Evolutionary conservation across 352 stramenopile genomes (phyloP), one percentile per base, ranked within the genome.

Genomic region (Pythium biforme): DNA sequence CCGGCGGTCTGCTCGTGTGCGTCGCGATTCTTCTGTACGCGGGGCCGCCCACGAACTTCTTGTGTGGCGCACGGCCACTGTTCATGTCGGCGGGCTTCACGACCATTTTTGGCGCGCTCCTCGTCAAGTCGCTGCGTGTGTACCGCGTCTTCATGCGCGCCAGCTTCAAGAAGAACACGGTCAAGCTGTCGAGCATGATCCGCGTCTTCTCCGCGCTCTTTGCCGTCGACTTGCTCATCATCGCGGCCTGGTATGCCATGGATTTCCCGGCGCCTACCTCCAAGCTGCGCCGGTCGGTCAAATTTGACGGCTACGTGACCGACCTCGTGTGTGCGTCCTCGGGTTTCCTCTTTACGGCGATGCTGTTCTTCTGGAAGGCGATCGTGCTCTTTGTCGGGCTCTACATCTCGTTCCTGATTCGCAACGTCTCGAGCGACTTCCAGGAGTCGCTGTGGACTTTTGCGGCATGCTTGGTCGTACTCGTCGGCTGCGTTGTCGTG

Each of bases 391-490:
- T 66, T 22, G 59, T 73, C 45, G 69, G 69, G 14, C 43, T 71
- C 29, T 75, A 70, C 49, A 14, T 55, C 12, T 71, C 57, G 7
- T 71, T 71, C 27, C 46, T 71, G 15, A 65, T 71, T 17, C 64
- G 56, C 58, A 45, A 79, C 20, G 64, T 78, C 17, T 77, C 72
- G 40, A 53, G 34, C 11, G 76, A 85, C 48, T 85, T 85, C 20
- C 76, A 83, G 54, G 76, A 75, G n/a, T 74, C 74, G 11, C 53
- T 74, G 1, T 77, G 68, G 64, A 82, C 79, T 19, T 75, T 79
- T 47, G 69, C 59, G 0, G 83, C 81, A 0, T 68, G 73, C 0
- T 4, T 78, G 0, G 62, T 90, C 12, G 34, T 79, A 9, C 34
- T 49, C 37, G 25, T 50, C 17, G 63, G 54, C 4, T 68, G 68